Conservation (phyloP, 2,329 filamentous ascomycete genomes). For the Helotiales sp. region DNA sequence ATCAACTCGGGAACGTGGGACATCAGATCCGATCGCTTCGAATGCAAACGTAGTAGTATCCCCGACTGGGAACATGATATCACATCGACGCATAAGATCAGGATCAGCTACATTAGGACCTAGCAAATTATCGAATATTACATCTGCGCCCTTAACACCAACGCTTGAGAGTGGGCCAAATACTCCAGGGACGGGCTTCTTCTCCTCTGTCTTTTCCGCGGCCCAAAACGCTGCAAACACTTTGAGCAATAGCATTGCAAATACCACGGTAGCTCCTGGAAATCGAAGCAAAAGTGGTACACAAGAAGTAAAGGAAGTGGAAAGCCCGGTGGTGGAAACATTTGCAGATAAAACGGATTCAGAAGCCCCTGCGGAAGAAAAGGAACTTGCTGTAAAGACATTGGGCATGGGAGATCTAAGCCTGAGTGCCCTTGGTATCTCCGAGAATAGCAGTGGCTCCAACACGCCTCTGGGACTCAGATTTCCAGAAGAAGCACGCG, state of each 20-base stretch:
- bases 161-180: slow-evolving; percentile 68
- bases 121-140: slow-evolving; percentile 85
- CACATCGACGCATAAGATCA: slow-evolving; percentile 68
- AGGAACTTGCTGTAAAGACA: slow-evolving; percentile 83
- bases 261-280: slow-evolving; percentile 60
- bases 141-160: slow-evolving; percentile 74
- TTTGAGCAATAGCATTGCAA: slow-evolving; percentile 75
- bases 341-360: slow-evolving; percentile 42
- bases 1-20: slow-evolving; percentile 33
- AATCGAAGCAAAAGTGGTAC: slow-evolving; percentile 50
- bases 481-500: slow-evolving; percentile 51
- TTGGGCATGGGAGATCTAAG: slow-evolving; percentile 88
- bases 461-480: slow-evolving; percentile 62
- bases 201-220: slow-evolving; percentile 89
- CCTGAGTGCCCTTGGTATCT: slow-evolving; percentile 84
- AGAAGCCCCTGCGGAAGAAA: slow-evolving; percentile 52
- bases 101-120: slow-evolving; percentile 58
- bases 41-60: slow-evolving; percentile 62
- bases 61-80: slow-evolving; percentile 72
- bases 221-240: slow-evolving; percentile 89
- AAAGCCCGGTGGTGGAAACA: slow-evolving; percentile 43
- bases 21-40: slow-evolving; percentile 37
- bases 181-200: slow-evolving; percentile 72
- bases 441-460: slow-evolving; percentile 60
- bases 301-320: slow-evolving; percentile 41